Base-by-base conservation (phyloP, 2,329 filamentous ascomycete species). In the Epicoccum nigrum region DNA sequence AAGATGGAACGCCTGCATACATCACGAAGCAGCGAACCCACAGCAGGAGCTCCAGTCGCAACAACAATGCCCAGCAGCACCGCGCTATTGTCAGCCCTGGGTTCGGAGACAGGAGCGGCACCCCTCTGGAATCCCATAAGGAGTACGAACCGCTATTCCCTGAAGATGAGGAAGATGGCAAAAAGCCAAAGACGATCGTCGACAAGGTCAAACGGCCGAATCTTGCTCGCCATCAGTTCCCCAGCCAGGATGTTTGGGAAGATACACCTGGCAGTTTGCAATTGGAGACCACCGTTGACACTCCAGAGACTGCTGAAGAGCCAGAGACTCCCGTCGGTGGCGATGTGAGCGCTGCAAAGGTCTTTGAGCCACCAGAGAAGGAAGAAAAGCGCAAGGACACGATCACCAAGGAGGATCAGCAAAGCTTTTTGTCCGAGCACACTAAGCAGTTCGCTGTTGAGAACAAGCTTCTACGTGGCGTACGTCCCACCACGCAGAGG, bases 191-290 rank as follows among this genome's bases (percentile, higher is more conserved):
- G 41, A 79, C 79, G n/a, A 74, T 79, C 25, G 76, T 76, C 25
- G 80, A 85, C 51, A 81, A 81, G 57, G 77, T 85, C 60, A 85
- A 84, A 71, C 75, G 78, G 34, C 77, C 78, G 21, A 77, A 75
- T 44, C 69, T 79, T 51, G 75, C 76, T 43, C 71, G 76, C 42
- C 77, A 80, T 57, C 87, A 88, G 55, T 99, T 99, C 74, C 94
- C 94, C 1, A 97, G 92, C 72, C 89, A 92, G 71, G 94, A 99
- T 70, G 85, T 97, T 32, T 99, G 94, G 94, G 94, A 99, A 76
- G 95, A 99, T 71, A 88, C 91, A 0, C 94, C 95, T 4, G 88
- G 86, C 67, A 96, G 92, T 74, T 80, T 90, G 44, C 86, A 94
- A 65, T 85, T 84, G 40, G 77, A 82, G 27, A 86, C 92, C 3